Conservation (phyloP, 371 early-diverging fungal genomes). For the Mortierella sp. region DNA sequence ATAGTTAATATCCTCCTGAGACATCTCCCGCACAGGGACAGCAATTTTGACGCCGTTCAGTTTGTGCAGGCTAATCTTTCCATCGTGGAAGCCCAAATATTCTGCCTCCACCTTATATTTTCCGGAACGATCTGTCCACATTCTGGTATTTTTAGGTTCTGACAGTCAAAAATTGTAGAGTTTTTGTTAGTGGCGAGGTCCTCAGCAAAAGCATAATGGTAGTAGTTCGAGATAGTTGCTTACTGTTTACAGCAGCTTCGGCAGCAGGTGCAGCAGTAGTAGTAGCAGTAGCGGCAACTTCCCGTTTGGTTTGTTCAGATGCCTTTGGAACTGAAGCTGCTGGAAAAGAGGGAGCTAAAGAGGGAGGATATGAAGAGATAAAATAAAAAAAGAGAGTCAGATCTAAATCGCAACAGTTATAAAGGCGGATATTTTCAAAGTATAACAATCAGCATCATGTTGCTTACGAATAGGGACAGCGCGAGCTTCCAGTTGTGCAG, state of each 20-base stretch:
- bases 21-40: slow-evolving; percentile 92
- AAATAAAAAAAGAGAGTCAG: background rate
- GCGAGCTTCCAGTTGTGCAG: slow-evolving; percentile 35
- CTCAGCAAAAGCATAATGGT: background rate
- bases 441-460: background rate
- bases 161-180: slow-evolving; percentile 33
- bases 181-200: background rate
- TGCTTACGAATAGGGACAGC: slow-evolving; percentile 40
- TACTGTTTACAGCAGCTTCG: slow-evolving; percentile 27
- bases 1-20: slow-evolving; percentile 77
- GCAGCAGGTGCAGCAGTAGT: slow-evolving; percentile 12
- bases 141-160: slow-evolving; percentile 76
- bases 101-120: slow-evolving; percentile 94
- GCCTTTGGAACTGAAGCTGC: slow-evolving; percentile 16
- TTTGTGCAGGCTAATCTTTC: slow-evolving; percentile 92
- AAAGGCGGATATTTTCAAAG: background rate
- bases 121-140: slow-evolving; percentile 95
- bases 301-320: slow-evolving; percentile 10
- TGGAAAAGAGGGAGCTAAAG: slow-evolving; percentile 21
- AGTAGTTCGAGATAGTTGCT: background rate
- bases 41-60: slow-evolving; percentile 94
- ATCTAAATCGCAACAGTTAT: background rate
- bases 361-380: too few relatives aligned
- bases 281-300: slow-evolving; percentile 11
- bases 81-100: slow-evolving; percentile 79